These are phyloP conservation scores for Agrocybe pediades DNA, from an alignment of 768 basidiomycete species.

Conservation along the genomic window DNA sequence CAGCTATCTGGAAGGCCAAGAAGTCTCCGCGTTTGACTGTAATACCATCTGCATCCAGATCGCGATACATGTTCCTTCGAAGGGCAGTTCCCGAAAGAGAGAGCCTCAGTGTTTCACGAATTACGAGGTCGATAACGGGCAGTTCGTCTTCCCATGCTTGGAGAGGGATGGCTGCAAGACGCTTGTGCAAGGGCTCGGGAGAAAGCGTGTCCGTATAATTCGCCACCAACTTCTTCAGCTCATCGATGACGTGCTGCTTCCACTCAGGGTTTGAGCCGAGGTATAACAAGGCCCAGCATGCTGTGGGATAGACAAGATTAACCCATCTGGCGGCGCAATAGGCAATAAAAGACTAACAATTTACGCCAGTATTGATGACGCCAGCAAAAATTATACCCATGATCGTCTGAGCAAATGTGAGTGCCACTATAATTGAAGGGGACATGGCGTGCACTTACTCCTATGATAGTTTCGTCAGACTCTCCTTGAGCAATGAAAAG, in stretches of 20 bases:
- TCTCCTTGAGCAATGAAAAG: slow-evolving; percentile 30
- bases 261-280: slow-evolving; percentile 35
- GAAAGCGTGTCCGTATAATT: slow-evolving; percentile 27
- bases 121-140: slow-evolving; percentile 36
- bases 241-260: slow-evolving; percentile 30
- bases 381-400: slow-evolving; percentile 36
- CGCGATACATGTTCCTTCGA: slow-evolving; percentile 35
- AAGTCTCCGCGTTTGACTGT: slow-evolving; percentile 35
- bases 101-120: slow-evolving; percentile 43
- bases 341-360: slow-evolving; percentile 22
- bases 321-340: not conserved
- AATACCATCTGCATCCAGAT: slow-evolving; percentile 26
- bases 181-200: slow-evolving; percentile 32
- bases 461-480: slow-evolving; percentile 25
- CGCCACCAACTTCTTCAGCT: slow-evolving; percentile 30
- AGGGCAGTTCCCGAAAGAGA: slow-evolving; percentile 25
- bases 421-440: not conserved
- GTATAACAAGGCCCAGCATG: slow-evolving; percentile 38
- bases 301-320: slow-evolving; percentile 17
- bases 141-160: slow-evolving; percentile 42
- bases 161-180: slow-evolving; percentile 34
- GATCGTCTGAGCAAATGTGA: slow-evolving; percentile 24
- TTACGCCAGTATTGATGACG: slow-evolving; percentile 35
- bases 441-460: slow-evolving; percentile 6
- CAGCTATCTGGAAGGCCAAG: slow-evolving; percentile 32